phyloP scores from a whole-genome alignment of 1,139 yeast species.

The Kodamaea fungicola region DNA sequence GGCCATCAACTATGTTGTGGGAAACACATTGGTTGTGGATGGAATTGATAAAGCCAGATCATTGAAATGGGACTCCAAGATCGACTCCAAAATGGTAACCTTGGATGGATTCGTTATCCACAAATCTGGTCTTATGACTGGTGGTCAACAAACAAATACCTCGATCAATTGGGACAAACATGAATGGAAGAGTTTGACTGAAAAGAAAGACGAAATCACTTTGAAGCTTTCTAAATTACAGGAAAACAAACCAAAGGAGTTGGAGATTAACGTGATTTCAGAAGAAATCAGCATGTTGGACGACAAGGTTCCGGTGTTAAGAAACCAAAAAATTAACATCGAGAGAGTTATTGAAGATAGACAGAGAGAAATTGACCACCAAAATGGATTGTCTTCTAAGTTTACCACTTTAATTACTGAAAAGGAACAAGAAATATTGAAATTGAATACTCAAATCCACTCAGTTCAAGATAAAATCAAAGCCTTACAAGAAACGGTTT shows the following conservation, averaged over 20 bases:
- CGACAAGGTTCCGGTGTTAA: constrained; percentile 48
- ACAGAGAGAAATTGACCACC: constrained; percentile 54
- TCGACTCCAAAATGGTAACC: constrained; percentile 72
- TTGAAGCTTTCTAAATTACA: constrained; percentile 51
- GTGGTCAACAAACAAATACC: constrained; percentile 57
- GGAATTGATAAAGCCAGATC: constrained; percentile 62
- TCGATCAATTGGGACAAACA: constrained; percentile 69
- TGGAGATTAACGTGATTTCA: constrained; percentile 53
- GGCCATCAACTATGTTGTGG: constrained; percentile 80
- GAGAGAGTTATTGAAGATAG: constrained; percentile 55
- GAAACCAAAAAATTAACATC: constrained; percentile 47
- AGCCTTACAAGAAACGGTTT: constrained; percentile 43
- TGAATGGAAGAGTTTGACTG: constrained; percentile 57
- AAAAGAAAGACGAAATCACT: constrained; percentile 58
- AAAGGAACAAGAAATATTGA: constrained; percentile 21
- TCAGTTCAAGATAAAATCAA: constrained; percentile 25
- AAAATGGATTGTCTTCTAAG: constrained; percentile 22
- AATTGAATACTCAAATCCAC: constrained; percentile 28
- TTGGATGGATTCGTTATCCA: constrained; percentile 84
- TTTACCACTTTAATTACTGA: constrained; percentile 15
- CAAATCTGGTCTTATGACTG: constrained; percentile 88
- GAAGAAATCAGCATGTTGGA: constrained; percentile 57
- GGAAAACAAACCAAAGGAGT: constrained; percentile 49
- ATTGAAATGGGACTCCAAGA: constrained; percentile 62
- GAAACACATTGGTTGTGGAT: constrained; percentile 80